Percentiles rank a stretch among this genome's conserved stretches.
Evolutionary conservation across 257 asterid species (phyloP).

Genomic region (Linderniella brevidens): DNA sequence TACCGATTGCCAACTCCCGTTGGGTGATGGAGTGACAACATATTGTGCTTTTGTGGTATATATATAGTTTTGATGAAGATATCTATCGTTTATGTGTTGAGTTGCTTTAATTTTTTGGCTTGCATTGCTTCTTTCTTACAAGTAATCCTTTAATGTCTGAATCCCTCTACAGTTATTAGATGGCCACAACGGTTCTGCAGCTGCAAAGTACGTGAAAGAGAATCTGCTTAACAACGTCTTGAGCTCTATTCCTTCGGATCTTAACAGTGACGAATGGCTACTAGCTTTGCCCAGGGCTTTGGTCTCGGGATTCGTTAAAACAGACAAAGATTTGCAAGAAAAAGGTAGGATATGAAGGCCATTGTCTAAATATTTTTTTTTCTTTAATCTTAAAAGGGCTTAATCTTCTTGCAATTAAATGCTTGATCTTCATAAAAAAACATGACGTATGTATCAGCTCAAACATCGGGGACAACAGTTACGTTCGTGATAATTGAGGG

Average conservation of each 20-base stretch:
- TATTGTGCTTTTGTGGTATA: conserved; percentile 81
- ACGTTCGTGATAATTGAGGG: conserved; percentile 76
- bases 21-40: conserved; percentile 88
- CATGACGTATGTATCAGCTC: conserved; percentile 23
- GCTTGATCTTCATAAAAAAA: not conserved
- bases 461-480: conserved; percentile 78
- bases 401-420: not conserved
- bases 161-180: conserved; percentile 62
- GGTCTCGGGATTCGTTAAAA: conserved; percentile 91
- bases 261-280: conserved; percentile 82
- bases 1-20: conserved; percentile 69
- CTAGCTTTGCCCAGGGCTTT: conserved; percentile 88
- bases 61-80: too few species aligned
- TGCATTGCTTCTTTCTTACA: conserved; percentile 1
- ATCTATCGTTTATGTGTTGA: not conserved
- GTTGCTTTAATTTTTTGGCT: not conserved
- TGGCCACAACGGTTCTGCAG: conserved; percentile 98
- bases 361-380: conserved; percentile 3
- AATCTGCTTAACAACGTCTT: conserved; percentile 70
- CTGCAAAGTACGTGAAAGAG: conserved; percentile 86
- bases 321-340: conserved; percentile 90
- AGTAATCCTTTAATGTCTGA: conserved; percentile 4
- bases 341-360: conserved; percentile 32
- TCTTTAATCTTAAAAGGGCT: not conserved
- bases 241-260: conserved; percentile 71